Conservation (phyloP, 1,284 basidiomycete species). For the Stygiomarasmius scandens region DNA sequence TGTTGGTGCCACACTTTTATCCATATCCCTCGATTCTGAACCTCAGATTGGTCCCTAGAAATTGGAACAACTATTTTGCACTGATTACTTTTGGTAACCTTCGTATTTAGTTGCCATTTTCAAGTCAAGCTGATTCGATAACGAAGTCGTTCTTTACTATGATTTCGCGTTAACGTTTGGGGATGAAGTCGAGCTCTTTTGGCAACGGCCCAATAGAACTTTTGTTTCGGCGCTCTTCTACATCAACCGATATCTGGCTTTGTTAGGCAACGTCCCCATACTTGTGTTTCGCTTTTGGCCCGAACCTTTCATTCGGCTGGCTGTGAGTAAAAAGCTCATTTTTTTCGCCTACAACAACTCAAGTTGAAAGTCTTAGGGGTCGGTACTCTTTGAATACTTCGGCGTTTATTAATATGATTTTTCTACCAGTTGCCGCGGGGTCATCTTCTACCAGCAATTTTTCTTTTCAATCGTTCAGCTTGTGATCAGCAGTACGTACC, state of each 20-base stretch:
- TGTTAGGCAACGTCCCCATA: slow-evolving; percentile 35
- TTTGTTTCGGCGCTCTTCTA: slow-evolving; percentile 37
- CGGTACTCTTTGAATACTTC: not conserved
- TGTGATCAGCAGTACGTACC: slow-evolving; percentile 3
- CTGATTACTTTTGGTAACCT: too few relatives aligned
- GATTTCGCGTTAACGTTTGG: slow-evolving; percentile 42
- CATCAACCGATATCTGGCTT: slow-evolving; percentile 38
- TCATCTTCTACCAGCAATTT: slow-evolving; percentile 3
- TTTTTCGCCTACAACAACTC: not conserved
- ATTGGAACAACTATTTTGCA: too few relatives aligned
- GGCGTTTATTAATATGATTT: not conserved
- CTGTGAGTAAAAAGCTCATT: slow-evolving; percentile 12
- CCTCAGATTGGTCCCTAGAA: too few relatives aligned
- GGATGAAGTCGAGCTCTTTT: slow-evolving; percentile 39
- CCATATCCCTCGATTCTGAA: too few relatives aligned
- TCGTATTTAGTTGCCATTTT: too few relatives aligned
- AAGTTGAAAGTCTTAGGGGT: not conserved
- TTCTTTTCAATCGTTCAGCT: slow-evolving; percentile 6
- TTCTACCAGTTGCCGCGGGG: slow-evolving; percentile 5
- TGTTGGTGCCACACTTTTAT: too few relatives aligned
- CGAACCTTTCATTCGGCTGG: too few relatives aligned
- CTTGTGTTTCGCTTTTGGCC: slow-evolving; percentile 20
- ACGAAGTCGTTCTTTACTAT: slow-evolving; percentile 38
- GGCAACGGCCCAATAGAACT: slow-evolving; percentile 26
- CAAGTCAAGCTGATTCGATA: too few relatives aligned